Percentiles rank a stretch among this genome's conserved stretches.
Evolutionary conservation across 140 eudicot genomes (phyloP).

Genomic region (Oenanthe javanica): DNA sequence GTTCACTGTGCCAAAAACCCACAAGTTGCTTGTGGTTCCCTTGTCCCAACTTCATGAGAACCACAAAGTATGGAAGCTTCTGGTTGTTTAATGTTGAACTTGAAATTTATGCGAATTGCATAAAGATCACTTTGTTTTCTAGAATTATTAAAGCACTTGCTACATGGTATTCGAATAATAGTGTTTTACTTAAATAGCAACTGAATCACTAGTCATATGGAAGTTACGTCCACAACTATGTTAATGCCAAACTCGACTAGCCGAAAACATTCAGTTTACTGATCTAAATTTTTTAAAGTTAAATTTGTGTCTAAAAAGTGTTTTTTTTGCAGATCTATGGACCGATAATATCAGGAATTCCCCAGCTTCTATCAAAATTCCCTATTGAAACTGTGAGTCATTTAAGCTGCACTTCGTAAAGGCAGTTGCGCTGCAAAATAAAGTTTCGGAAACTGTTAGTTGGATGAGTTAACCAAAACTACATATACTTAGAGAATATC

Average conservation of each 20-base stretch:
- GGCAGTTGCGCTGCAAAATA: not conserved
- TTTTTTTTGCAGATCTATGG: slow-evolving; percentile 62
- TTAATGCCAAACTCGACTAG: not conserved
- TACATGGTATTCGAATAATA: not conserved
- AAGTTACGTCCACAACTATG: not conserved
- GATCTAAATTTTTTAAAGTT: not conserved
- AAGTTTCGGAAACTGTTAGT: not conserved
- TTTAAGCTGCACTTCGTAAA: slow-evolving; percentile 2
- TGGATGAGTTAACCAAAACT: not conserved
- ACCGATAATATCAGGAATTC: slow-evolving; percentile 67
- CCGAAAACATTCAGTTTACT: too few species aligned
- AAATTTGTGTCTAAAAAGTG: not conserved
- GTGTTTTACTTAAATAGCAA: not conserved
- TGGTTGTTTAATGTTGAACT: not conserved
- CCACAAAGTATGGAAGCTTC: slow-evolving; percentile 41
- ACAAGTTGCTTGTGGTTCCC: slow-evolving; percentile 69
- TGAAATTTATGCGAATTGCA: not conserved
- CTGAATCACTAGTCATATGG: not conserved
- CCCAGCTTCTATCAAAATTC: slow-evolving; percentile 75
- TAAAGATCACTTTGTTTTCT: not conserved
- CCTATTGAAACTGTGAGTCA: slow-evolving; percentile 39
- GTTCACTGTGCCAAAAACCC: slow-evolving; percentile 55
- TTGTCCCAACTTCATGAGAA: slow-evolving; percentile 61
- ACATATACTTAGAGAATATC: not conserved
- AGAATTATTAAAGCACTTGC: not conserved